Percentiles rank a stretch among this genome's conserved stretches.
Conservation (phyloP, 495 filamentous ascomycete genomes). For the Aspergillus ellipticus region DNA sequence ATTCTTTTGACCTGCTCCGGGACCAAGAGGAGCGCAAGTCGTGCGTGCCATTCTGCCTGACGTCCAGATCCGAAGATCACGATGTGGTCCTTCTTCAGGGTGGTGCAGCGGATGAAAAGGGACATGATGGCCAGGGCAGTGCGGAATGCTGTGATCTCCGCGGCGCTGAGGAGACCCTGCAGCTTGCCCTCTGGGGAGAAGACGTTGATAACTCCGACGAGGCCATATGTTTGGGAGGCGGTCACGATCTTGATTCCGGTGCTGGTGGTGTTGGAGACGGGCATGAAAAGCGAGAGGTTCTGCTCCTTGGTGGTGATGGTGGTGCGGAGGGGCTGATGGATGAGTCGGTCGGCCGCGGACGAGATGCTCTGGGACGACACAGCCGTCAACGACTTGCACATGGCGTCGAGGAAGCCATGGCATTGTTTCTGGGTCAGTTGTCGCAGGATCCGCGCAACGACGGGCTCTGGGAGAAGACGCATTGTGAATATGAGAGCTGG, state of each 20-base stretch:
- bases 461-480: conserved; percentile 43
- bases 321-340: conserved; percentile 75
- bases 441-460: conserved; percentile 35
- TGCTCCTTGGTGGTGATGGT: conserved; percentile 61
- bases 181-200: conserved; percentile 65
- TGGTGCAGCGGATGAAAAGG: conserved; percentile 56
- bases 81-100: conserved; percentile 55
- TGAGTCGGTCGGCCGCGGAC: conserved; percentile 23
- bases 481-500: conserved; percentile 28
- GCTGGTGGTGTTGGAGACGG: conserved; percentile 57
- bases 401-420: conserved; percentile 28
- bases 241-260: conserved; percentile 64
- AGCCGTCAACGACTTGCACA: conserved; percentile 28
- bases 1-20: conserved; percentile 60
- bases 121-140: conserved; percentile 83
- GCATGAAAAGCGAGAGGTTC: conserved; percentile 88
- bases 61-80: conserved; percentile 82
- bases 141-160: conserved; percentile 86
- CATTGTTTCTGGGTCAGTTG: conserved; percentile 31
- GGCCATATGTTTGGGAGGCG: conserved; percentile 32
- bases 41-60: conserved; percentile 91
- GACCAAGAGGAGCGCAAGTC: conserved; percentile 67
- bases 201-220: conserved; percentile 73
- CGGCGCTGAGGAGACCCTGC: conserved; percentile 76
- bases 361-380: conserved; percentile 28